Base-by-base conservation (phyloP, 495 filamentous ascomycete genomes). In the Hyaloscypha bicolor region DNA sequence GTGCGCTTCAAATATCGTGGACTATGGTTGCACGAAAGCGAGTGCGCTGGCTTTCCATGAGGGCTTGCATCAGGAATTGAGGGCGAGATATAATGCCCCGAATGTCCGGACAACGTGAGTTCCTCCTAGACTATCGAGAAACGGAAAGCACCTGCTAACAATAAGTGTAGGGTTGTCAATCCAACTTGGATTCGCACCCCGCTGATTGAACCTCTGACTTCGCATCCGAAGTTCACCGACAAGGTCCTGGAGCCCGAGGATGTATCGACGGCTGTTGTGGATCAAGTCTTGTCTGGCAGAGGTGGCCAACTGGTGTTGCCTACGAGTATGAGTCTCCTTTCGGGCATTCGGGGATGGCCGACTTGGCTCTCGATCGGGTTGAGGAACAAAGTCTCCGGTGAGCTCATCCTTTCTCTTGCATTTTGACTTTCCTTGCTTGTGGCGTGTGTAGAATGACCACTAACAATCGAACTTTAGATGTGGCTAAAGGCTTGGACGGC, bases 31-130 rank as follows among this genome's bases (percentile, higher is more conserved):
- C 8, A 81, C 81, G 60, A 93, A 93, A 77, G 86, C 91, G 0
- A 89, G 87, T 0, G 83, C 88, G 1, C 73, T 87, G 39, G 76
- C 84, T 8, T 90, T 93, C 74, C 90, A 93, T 72, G 88, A 93
- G 75, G 90, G 90, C 0, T 74, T 93, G 5, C 75, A 82, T 0
- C 81, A 86, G 1, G 90, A 93, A 74, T 70, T 93, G 64, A 77
- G 77, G 33, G 82, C 81, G 2, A 64, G 79, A 35, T 90, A 91
- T 71, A 80, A 83, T 8, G 90, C 90, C 1, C 83, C 82, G 0
- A 79, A 79, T 21, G 87, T 92, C 45, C 78, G 90, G n/a, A 90
- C 89, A 6, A 84, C 91, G 39, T 76, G 88, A 12, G 85, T 90
- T 48, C 86, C 85, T 55, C 88, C 84, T 74, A 82, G 85, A 0